A percentile compares a stretch with the other conserved stretches of the same genome.
phyloP scores from a whole-genome alignment of 495 filamentous ascomycete genomes.

The Neurospora sp. region DNA sequence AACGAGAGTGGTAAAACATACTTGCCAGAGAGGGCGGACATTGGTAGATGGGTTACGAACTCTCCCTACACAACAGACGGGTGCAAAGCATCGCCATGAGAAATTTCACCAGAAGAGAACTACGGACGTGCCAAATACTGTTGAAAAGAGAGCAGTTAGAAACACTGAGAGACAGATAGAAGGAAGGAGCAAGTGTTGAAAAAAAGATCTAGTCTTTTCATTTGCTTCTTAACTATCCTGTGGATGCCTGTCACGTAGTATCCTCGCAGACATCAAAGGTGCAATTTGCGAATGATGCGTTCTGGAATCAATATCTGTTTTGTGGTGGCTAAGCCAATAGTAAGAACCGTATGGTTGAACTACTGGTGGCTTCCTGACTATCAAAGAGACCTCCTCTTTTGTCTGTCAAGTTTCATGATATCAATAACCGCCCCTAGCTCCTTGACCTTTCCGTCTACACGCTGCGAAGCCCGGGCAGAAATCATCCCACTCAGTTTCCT shows the following conservation, averaged over 20 bases:
- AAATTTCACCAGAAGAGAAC: neutral
- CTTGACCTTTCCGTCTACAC: neutral
- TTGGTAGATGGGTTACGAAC: neutral
- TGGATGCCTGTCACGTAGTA: neutral
- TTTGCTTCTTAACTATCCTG: neutral
- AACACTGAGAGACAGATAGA: neutral
- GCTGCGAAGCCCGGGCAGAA: neutral
- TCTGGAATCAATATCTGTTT: neutral
- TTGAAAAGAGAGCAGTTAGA: neutral
- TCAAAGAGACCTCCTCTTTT: neutral
- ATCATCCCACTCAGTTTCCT: neutral
- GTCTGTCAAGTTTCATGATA: neutral
- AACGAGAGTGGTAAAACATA: neutral
- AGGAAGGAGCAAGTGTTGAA: neutral
- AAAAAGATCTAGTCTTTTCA: neutral
- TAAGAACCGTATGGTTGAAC: too few species aligned
- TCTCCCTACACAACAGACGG: neutral
- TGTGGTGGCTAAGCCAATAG: neutral
- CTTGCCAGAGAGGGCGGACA: neutral
- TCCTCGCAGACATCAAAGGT: neutral
- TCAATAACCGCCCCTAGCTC: neutral
- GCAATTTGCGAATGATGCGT: neutral
- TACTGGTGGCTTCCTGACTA: neutral
- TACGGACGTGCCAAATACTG: neutral
- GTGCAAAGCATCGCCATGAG: neutral